Conservation (phyloP, 805 yeast species). For the Huiozyma naganishii region DNA sequence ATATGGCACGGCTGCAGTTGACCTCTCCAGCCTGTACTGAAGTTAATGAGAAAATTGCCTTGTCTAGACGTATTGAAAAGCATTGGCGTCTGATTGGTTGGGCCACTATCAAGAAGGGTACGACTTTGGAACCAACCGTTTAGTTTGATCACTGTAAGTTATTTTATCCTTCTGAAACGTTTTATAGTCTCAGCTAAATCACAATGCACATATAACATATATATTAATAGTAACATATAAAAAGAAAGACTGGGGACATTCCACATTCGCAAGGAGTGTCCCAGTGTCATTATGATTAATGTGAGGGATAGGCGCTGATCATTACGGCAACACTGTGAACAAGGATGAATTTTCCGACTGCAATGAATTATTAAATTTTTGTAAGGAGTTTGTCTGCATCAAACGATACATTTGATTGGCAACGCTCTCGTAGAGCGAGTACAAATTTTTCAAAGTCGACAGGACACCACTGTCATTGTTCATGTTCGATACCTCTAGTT, state of each 20-base stretch:
- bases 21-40: constrained; percentile 99
- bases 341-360: constrained; percentile 25
- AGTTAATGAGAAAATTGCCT: constrained; percentile 94
- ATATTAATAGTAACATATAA: background rate
- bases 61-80: constrained; percentile 97
- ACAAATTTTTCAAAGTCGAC: constrained; percentile 28
- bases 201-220: background rate
- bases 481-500: background rate
- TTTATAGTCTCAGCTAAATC: background rate
- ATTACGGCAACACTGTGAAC: too few species aligned
- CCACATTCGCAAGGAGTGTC: background rate
- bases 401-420: constrained; percentile 40
- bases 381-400: constrained; percentile 66
- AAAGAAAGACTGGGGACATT: background rate
- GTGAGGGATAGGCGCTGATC: too few species aligned
- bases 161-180: background rate
- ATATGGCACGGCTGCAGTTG: constrained; percentile 95
- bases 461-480: too few species aligned
- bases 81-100: constrained; percentile 99
- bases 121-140: constrained; percentile 66
- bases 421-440: constrained; percentile 39
- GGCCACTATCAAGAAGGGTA: constrained; percentile 96
- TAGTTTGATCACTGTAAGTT: constrained; percentile 6
- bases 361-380: constrained; percentile 47
- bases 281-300: background rate